These are phyloP conservation scores for Tolypocladium amazonense DNA, from an alignment of 2,329 filamentous ascomycete species.

Conservation along the genomic window DNA sequence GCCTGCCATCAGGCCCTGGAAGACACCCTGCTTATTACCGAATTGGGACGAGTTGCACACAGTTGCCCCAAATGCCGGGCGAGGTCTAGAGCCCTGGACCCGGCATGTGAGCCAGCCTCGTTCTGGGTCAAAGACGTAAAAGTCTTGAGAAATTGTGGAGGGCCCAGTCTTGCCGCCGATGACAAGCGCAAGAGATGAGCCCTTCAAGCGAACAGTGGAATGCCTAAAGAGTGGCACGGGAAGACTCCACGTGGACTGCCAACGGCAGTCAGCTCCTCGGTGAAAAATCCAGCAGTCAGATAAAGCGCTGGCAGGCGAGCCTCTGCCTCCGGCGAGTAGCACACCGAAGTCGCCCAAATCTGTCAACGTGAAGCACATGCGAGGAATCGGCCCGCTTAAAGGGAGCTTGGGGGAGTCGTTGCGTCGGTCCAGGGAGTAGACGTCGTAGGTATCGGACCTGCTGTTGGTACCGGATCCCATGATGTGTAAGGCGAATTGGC, in stretches of 20 bases:
- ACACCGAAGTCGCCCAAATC: constrained; percentile 45
- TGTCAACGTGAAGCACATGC: constrained; percentile 72
- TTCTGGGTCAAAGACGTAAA: constrained; percentile 39
- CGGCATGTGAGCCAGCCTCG: constrained; percentile 36
- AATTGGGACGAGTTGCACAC: constrained; percentile 19
- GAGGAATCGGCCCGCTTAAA: constrained; percentile 18
- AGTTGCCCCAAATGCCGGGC: constrained; percentile 32
- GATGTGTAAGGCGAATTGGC: constrained; percentile 32
- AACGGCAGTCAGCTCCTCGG: constrained; percentile 35
- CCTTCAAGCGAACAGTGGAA: constrained; percentile 41
- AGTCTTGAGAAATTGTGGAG: constrained; percentile 36
- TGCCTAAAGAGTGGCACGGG: constrained; percentile 68
- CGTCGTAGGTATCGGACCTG: constrained; percentile 38
- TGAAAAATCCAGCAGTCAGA: constrained; percentile 67
- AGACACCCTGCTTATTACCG: constrained; percentile 16
- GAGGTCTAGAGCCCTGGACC: constrained; percentile 20
- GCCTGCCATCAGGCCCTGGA: constrained; percentile 56
- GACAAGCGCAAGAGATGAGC: constrained; percentile 43
- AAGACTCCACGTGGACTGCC: constrained; percentile 56
- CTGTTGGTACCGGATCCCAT: constrained; percentile 34
- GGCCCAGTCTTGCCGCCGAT: constrained; percentile 49
- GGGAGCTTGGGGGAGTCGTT: constrained; percentile 14
- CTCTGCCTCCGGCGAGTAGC: constrained; percentile 66
- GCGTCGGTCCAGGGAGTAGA: constrained; percentile 25
- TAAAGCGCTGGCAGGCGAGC: constrained; percentile 60